Base-by-base conservation (phyloP, 139 green algal genomes). In the Nannochloris sp. region DNA sequence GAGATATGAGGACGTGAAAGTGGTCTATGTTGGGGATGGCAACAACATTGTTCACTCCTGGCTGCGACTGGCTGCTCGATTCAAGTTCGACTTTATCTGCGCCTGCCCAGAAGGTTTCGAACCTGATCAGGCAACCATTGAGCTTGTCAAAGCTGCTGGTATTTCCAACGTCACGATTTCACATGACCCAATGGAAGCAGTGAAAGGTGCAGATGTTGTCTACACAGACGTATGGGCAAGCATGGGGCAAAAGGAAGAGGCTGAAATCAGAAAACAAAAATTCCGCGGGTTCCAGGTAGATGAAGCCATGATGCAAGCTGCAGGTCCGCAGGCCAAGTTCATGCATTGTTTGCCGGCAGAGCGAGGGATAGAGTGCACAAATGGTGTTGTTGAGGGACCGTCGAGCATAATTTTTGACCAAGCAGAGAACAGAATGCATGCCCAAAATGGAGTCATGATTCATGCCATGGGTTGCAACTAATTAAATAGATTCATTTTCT, bases 31-130 rank as follows among this genome's bases (percentile, higher is more conserved):
- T 1, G 93, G 93, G 34, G 93, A 99, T 67, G 93, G 93, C 68
- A 99, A 99, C 83, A 99, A 99, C 83, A 99, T 99, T 60, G 88
- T 91, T 34, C 88, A 98, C 82, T 92, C 81, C 14, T 97, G 89
- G 91, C 68, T 98, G 49, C 79, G 89, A 16, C 78, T 99, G 23
- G 90, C 93, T 24, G 78, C 74, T 4, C 74, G 83, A 2, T 80
- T 97, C 18, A 76, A 81, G 11, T 88, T 97, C 68, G 85, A 97
- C 50, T 96, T 99, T 62, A 83, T 96, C 5, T 94, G 84, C 72
- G 84, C 83, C 4, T 97, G 91, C 72, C 93, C 93, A 1, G 64
- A 88, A 48, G 93, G 90, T 24, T 94, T 90, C 64, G 85, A 96
- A 69, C 93, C 93, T 12, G 92, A 97, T 69, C 34, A 68, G 11